Evolutionary conservation across 78 protist species (phyloP).

Genomic region (Cavenderia fasciculata): DNA sequence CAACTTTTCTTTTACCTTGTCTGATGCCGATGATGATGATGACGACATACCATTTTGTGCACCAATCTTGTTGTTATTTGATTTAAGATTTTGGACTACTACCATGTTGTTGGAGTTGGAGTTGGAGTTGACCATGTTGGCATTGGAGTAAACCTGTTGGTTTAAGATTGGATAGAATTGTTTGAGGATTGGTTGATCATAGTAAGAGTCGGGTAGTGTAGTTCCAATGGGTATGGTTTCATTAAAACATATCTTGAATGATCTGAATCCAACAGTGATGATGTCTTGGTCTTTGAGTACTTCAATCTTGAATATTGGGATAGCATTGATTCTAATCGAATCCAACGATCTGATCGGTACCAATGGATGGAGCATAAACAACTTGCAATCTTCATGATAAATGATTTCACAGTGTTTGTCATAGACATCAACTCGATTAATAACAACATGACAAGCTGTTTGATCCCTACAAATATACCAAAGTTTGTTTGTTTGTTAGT

Average conservation of each 20-base stretch:
- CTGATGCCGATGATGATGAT: no score
- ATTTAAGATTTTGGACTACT: not conserved
- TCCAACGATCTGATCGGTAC: not conserved
- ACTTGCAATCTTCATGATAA: not conserved
- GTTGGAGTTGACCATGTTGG: not conserved
- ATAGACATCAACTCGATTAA: conserved; percentile 14
- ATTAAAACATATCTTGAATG: conserved; percentile 36
- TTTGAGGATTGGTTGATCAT: not conserved
- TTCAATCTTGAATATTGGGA: conserved; percentile 22
- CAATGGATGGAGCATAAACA: conserved; percentile 16
- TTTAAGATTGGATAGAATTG: not conserved
- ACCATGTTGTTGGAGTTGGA: not conserved
- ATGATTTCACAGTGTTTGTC: not conserved
- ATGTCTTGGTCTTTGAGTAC: conserved; percentile 12
- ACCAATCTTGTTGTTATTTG: not conserved
- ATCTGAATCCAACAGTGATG: conserved; percentile 21
- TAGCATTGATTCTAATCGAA: conserved; percentile 32
- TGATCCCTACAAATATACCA: no score
- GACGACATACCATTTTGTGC: no score
- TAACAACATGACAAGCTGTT: conserved; percentile 1
- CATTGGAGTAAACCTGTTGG: not conserved
- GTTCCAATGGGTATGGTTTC: not conserved
- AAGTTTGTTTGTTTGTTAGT: not conserved
- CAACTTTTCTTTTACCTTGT: no score
- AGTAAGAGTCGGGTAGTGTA: not conserved